Base-by-base conservation (phyloP, 1,284 basidiomycete genomes). In the Crepidotus sp. region DNA sequence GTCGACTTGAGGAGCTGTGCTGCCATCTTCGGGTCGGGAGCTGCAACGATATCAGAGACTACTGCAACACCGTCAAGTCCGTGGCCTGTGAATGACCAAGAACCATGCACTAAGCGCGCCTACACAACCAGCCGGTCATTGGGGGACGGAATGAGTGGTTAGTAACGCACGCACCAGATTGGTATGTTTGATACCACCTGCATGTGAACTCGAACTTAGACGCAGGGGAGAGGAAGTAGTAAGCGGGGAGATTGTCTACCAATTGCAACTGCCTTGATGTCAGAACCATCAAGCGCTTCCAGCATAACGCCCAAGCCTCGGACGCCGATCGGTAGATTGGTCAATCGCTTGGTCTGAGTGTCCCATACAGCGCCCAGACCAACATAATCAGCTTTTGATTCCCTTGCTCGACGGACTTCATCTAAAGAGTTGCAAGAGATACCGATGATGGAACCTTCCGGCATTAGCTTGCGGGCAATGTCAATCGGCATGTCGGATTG, bases 401-500 rank as follows among this genome's bases (percentile, higher is more conserved):
- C 56, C 3, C 78, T 58, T 3, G 83, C 81, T 39, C 68, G 61
- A 27, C 63, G 61, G 18, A 82, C 77, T 45, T 93, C 78, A 24
- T 74, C 69, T n/a, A 72, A 52, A 8, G 74, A 83, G 54, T 84
- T 81, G 55, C 87, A 87, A 14, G 84, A 88, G 13, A 93, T 72
- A 1, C 94, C 94, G 32, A 98, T 77, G 51, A 96, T 73, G 0
- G 82, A 69, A 14, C 74, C 74, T 0, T 70, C 58, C 0, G 89
- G 89, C 0, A 97, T 70, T 4, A 94, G 68, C 13, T 60, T 58
- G 24, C 88, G 79, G 0, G 87, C 92, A 21, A 80, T 58, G 2
- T 67, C 53, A 1, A 90, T 69, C 2, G 88, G 80, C 72, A 94
- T 87, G 60, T 98, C 94, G 0, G 79, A 77, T 65, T 98, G 94